Conservation (phyloP, 2,329 filamentous ascomycete species). For the Curvularia sp. region DNA sequence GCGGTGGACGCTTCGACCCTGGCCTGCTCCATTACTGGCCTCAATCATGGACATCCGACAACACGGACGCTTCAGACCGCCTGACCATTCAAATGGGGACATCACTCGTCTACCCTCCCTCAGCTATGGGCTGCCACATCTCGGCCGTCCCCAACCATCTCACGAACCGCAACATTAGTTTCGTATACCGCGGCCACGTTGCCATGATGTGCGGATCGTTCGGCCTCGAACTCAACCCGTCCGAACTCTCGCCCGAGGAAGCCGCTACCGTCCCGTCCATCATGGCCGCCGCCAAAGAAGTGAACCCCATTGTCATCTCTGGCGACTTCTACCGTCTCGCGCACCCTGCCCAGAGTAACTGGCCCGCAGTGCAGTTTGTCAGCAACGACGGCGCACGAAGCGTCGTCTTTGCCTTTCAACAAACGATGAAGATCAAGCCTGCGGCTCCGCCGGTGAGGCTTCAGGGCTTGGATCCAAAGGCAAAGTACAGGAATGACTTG, state of each 20-base stretch:
- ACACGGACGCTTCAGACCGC: constrained; percentile 68
- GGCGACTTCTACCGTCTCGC: constrained; percentile 68
- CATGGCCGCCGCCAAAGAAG: constrained; percentile 61
- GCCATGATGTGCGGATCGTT: constrained; percentile 74
- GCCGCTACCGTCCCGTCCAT: constrained; percentile 61
- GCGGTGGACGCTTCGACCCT: constrained; percentile 69
- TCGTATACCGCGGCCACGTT: constrained; percentile 69
- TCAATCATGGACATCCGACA: constrained; percentile 70
- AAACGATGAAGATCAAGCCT: constrained; percentile 62
- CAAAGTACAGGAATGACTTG: constrained; percentile 61
- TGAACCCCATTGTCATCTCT: constrained; percentile 66
- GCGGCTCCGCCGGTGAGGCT: constrained; percentile 61
- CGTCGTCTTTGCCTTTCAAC: constrained; percentile 68
- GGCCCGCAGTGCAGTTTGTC: constrained; percentile 68
- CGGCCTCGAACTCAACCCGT: constrained; percentile 68
- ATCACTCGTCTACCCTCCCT: constrained; percentile 67
- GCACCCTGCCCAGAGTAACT: constrained; percentile 66
- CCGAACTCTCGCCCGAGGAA: constrained; percentile 61
- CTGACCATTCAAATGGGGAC: constrained; percentile 70
- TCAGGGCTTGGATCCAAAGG: constrained; percentile 63
- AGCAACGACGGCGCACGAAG: constrained; percentile 59
- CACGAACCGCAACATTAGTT: constrained; percentile 62
- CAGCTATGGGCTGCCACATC: constrained; percentile 71
- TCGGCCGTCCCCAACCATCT: constrained; percentile 67
- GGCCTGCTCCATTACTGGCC: constrained; percentile 70